Base-by-base conservation (phyloP, 2,329 filamentous ascomycete genomes). In the Ophiostoma sp. region DNA sequence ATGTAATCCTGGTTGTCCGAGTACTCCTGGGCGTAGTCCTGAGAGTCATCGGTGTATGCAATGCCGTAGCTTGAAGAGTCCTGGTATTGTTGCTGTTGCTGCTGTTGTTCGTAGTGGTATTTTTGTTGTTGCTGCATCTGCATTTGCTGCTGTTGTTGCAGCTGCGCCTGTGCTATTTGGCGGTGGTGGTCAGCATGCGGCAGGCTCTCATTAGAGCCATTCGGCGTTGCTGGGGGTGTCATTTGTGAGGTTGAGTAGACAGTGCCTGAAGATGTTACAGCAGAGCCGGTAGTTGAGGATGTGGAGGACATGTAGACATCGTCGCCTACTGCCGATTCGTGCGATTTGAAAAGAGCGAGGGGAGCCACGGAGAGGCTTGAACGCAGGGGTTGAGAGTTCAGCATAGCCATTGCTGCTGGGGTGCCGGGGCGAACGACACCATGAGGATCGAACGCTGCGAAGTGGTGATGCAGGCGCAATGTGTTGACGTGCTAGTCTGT, bases 201-300 rank as follows among this genome's bases (percentile, higher is more conserved):
- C 55, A 85, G 81, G 72, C 84, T 81, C 75, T 92, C 88, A 75
- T 84, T 84, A 38, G 86, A 88, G 74, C 84, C 84, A 77, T 88
- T 87, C 18, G 91, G 91, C 8, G 91, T 93, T 71, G 88, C 81
- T 58, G 91, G 91, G 41, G 91, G 91, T 65, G 90, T 93, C 79
- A 93, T 89, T 72, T 92, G 88, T 64, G 84, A 79, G 73, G 83
- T 78, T 60, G 79, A 74, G 75, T 83, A 81, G 65, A 79, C 77
- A 69, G 79, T 79, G 67, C 76, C 76, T 7, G 76, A 75, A 14
- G 67, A 36, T n/a, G 68, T 52, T 4, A 64, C 44, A 12, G 64
- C 12, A n/a, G 67, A 62, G 27, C 66, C 38, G 18, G 69, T 45
- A 16, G 69, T 64, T 6, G 78, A 76, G 11, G 91, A 93, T 70